Conservation (phyloP, 495 filamentous ascomycete genomes). For the Penicillium turbatum region DNA sequence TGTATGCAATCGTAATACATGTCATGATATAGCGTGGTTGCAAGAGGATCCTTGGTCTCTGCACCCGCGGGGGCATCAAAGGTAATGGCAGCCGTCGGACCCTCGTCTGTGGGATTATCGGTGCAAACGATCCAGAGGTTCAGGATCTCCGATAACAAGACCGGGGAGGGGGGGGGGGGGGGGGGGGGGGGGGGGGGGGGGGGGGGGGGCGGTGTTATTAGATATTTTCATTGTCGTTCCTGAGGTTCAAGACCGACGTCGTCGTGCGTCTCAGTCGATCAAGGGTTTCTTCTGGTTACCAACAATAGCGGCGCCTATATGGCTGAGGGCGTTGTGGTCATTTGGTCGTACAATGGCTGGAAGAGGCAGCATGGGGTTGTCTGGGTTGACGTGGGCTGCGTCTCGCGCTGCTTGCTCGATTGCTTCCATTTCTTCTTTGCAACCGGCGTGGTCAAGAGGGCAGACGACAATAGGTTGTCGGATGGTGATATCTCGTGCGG, state of each 20-base stretch:
- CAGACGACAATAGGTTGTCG: constrained; percentile 95
- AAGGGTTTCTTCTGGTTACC: constrained; percentile 81
- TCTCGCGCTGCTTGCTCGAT: constrained; percentile 95
- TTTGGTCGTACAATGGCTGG: constrained; percentile 72
- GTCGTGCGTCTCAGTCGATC: constrained; percentile 61
- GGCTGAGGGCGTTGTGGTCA: constrained; percentile 70
- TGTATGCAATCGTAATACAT: constrained; percentile 46
- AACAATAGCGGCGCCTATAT: constrained; percentile 79
- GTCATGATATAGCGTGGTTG: constrained; percentile 14
- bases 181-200: no score
- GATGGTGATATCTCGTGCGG: constrained; percentile 81
- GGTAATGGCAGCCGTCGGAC: background rate
- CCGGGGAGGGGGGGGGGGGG: no score
- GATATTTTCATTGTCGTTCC: background rate
- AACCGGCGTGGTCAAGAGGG: constrained; percentile 88
- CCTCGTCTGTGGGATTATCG: background rate
- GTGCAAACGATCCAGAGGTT: background rate
- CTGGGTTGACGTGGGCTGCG: constrained; percentile 75
- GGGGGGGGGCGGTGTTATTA: no score
- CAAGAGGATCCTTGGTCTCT: background rate
- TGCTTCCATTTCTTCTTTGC: constrained; percentile 97
- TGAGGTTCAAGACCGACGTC: background rate
- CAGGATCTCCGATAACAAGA: background rate
- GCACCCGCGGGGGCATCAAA: background rate
- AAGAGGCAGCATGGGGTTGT: constrained; percentile 84